Evolutionary conservation across 2,329 filamentous ascomycete species (phyloP).

Genomic region (Venturia nashicola): DNA sequence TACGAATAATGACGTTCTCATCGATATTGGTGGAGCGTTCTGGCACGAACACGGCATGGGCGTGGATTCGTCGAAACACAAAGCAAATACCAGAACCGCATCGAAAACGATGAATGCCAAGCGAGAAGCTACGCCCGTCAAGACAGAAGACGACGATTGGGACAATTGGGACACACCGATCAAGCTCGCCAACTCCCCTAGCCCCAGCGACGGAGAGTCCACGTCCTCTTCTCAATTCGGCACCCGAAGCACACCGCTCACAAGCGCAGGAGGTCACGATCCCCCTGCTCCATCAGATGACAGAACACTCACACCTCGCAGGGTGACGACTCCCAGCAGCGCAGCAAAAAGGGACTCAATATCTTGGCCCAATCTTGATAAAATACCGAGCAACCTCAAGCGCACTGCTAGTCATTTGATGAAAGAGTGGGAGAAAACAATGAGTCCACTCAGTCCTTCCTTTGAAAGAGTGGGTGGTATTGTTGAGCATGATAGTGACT

Average conservation of each 20-base stretch:
- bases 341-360: constrained; percentile 26
- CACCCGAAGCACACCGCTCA: neutral
- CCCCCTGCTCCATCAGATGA: neutral
- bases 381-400: constrained; percentile 65
- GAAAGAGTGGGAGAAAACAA: constrained; percentile 79
- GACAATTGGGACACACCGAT: constrained; percentile 36
- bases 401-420: constrained; percentile 75
- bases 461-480: neutral
- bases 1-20: constrained; percentile 12
- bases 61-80: constrained; percentile 14
- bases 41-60: constrained; percentile 29
- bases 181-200: neutral
- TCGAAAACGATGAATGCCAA: constrained; percentile 23
- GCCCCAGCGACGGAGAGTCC: neutral
- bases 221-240: neutral
- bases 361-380: constrained; percentile 59
- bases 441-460: constrained; percentile 26
- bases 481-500: neutral
- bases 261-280: neutral
- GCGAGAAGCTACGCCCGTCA: constrained; percentile 9
- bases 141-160: constrained; percentile 34
- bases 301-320: constrained; percentile 9
- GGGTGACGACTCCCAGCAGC: constrained; percentile 14
- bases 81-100: constrained; percentile 24
- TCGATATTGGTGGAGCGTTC: constrained; percentile 28